Evolutionary conservation across 164 flowering plant species (phyloP), one percentile per base, ranked within the genome.

Genomic region (Cinnamomum micranthum): DNA sequence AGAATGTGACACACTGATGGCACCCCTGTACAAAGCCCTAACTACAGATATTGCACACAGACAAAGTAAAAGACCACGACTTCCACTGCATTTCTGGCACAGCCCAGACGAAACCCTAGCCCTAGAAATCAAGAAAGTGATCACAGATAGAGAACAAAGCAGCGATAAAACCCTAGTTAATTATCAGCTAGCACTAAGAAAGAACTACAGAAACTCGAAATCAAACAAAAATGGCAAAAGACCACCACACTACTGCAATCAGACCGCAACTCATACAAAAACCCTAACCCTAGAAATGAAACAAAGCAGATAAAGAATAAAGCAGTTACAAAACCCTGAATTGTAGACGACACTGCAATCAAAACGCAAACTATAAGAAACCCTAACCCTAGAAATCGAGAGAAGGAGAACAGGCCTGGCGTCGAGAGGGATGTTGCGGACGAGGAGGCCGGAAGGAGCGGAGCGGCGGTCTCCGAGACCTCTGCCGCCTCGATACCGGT

Each of bases 391-490:
- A 58, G 14, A 50, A 28, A 25, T 12, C 23, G 7, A 27, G 60
- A 65, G 35, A 31, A 31, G 74, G 19, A 24, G 52, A 63, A 60
- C 51, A 65, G 14, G 90, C 98, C 96, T 92, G 20, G 97, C 88
- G 63, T 87, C 90, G 35, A 94, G 93, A 68, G 98, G 86, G 69
- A 94, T 89, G 81, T 94, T 94, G 50, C 98, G 93, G 68, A 94
- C 88, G 52, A 94, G 97, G 55, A 94, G 79, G 2, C 97, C 97
- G 51, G 97, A 81, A 14, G 97, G 97, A 51, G 80, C 85, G 41
- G 92, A 87, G 10, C 96, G 88, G 33, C 90, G 90, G 11, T 91
- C 87, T 79, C 78, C 65, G 52, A 50, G 88, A 84, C 72, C 72
- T 35, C 87, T 79, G 69, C 83, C 67, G 64, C 80, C 79, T 12